These are phyloP conservation scores for Kodamaea lidongshanica DNA, from an alignment of 805 yeast genomes.

Conservation along the genomic window DNA sequence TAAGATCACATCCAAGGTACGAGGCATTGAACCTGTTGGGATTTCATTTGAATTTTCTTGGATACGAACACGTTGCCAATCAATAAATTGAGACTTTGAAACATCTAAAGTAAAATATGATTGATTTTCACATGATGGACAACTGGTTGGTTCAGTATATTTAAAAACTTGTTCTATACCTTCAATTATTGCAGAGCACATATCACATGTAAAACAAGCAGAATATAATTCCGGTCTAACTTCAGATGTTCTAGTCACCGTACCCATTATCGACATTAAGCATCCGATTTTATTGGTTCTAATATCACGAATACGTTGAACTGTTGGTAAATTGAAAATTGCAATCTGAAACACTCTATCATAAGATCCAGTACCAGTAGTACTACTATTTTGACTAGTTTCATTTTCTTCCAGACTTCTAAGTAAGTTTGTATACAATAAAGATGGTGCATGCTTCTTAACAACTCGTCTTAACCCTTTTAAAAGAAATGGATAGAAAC, in stretches of 20 bases:
- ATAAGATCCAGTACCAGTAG: constrained; percentile 39
- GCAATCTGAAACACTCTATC: constrained; percentile 86
- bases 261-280: constrained; percentile 79
- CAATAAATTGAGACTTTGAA: constrained; percentile 78
- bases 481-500: constrained; percentile 81
- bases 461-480: constrained; percentile 70
- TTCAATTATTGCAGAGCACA: constrained; percentile 77
- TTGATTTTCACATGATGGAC: constrained; percentile 86
- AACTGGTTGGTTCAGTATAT: constrained; percentile 90
- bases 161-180: constrained; percentile 90
- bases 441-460: constrained; percentile 66
- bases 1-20: constrained; percentile 86
- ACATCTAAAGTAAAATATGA: constrained; percentile 80
- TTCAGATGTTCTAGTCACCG: constrained; percentile 93
- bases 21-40: constrained; percentile 98
- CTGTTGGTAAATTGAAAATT: constrained; percentile 76
- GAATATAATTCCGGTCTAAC: constrained; percentile 89
- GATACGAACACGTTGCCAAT: constrained; percentile 94
- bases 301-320: constrained; percentile 81
- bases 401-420: constrained; percentile 30
- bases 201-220: constrained; percentile 84
- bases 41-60: constrained; percentile 96
- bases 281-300: constrained; percentile 86
- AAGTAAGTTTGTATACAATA: constrained; percentile 42
- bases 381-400: constrained; percentile 20